Percentiles rank a stretch among this genome's conserved stretches.
These are phyloP conservation scores for Psilocybe cyanescens DNA, from an alignment of 768 basidiomycete genomes.

Conservation along the genomic window DNA sequence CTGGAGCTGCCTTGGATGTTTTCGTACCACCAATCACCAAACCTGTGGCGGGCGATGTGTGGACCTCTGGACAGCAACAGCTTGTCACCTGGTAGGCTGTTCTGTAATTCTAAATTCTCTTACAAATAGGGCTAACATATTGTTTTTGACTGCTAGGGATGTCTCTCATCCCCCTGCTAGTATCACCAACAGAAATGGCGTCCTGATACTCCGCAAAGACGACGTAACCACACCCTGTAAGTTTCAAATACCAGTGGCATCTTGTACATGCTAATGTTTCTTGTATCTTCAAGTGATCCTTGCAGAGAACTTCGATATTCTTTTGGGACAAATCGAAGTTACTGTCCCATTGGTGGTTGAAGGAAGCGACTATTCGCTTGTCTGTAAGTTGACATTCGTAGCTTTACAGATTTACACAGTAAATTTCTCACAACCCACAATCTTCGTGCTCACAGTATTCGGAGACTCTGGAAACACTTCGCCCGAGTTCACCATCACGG, in stretches of 20 bases:
- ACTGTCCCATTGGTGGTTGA: conserved; percentile 37
- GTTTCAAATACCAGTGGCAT: background rate
- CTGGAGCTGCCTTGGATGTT: conserved; percentile 38
- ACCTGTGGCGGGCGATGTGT: conserved; percentile 37
- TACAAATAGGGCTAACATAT: background rate
- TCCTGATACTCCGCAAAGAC: conserved; percentile 44
- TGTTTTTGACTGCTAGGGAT: conserved; percentile 32
- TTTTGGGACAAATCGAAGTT: conserved; percentile 34
- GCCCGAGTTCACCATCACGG: conserved; percentile 30
- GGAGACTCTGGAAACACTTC: conserved; percentile 53
- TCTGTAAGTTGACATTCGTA: conserved; percentile 35
- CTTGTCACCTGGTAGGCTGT: conserved; percentile 46
- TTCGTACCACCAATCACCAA: conserved; percentile 45
- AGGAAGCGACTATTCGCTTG: conserved; percentile 37
- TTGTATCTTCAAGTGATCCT: conserved; percentile 24
- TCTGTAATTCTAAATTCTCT: background rate
- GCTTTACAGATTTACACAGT: background rate
- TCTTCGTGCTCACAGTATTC: conserved; percentile 36
- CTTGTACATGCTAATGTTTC: background rate
- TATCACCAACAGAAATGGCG: conserved; percentile 51
- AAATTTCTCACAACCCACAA: no score
- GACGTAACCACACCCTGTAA: conserved; percentile 32
- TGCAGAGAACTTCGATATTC: conserved; percentile 40
- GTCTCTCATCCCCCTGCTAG: conserved; percentile 41
- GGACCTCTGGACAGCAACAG: conserved; percentile 40